These are phyloP conservation scores for Warburgia ugandensis DNA, from an alignment of 164 flowering plant species.

Conservation along the genomic window DNA sequence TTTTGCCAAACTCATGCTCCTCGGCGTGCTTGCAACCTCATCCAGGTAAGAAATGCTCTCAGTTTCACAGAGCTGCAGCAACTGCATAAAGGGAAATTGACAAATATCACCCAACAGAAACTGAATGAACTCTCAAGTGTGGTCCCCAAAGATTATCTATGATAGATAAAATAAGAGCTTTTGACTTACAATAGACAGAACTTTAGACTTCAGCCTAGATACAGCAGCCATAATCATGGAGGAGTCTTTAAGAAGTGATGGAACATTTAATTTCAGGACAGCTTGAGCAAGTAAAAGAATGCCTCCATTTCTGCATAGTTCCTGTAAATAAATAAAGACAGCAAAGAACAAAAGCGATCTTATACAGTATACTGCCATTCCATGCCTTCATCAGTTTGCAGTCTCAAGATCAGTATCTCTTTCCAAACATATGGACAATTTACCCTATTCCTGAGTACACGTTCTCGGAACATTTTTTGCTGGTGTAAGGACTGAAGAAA, in stretches of 20 bases:
- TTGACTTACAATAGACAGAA: conserved; percentile 79
- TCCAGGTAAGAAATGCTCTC: conserved; percentile 93
- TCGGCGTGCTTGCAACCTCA: conserved; percentile 74
- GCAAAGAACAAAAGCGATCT: too few species aligned
- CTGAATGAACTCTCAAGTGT: too few species aligned
- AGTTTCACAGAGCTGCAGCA: conserved; percentile 84
- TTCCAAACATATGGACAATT: background rate
- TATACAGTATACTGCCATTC: too few species aligned
- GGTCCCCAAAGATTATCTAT: too few species aligned
- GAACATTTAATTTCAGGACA: conserved; percentile 46
- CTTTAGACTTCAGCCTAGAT: conserved; percentile 82
- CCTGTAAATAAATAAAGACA: conserved; percentile 37
- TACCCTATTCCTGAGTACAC: conserved; percentile 81
- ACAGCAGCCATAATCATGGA: conserved; percentile 48
- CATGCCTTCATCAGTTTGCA: too few species aligned
- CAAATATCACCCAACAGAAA: too few species aligned
- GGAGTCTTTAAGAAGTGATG: conserved; percentile 26
- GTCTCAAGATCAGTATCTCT: too few species aligned
- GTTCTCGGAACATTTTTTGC: conserved; percentile 76
- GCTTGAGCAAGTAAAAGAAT: conserved; percentile 66
- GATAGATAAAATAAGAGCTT: too few species aligned
- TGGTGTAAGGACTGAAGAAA: conserved; percentile 78
- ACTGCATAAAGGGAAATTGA: conserved; percentile 54
- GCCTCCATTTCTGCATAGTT: conserved; percentile 75
- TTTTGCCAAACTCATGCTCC: conserved; percentile 67